Conservation (phyloP, 2,329 filamentous ascomycete genomes). For the Pseudonectria foliicola region DNA sequence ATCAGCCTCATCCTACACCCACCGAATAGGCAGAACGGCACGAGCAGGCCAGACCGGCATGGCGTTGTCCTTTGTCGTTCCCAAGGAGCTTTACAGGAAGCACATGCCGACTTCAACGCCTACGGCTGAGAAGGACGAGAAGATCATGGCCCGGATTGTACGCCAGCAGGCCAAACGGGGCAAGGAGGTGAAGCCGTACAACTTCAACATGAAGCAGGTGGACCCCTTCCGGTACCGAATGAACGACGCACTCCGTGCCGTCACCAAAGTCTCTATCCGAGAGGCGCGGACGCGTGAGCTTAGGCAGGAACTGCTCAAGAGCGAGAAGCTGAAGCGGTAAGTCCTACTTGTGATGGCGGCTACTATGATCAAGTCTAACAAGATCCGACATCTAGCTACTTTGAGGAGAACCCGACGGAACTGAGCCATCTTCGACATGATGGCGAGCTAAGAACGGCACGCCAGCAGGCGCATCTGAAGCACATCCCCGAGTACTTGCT, state of each 20-base stretch:
- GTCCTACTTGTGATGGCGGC: neutral
- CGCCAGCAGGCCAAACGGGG: constrained; percentile 72
- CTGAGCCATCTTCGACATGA: constrained; percentile 84
- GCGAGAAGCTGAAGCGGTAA: constrained; percentile 77
- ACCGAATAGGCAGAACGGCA: constrained; percentile 89
- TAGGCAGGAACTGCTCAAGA: constrained; percentile 82
- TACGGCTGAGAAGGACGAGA: constrained; percentile 75
- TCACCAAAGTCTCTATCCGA: constrained; percentile 82
- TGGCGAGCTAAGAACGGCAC: constrained; percentile 73
- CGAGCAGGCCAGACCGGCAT: constrained; percentile 88
- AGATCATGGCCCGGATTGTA: constrained; percentile 70
- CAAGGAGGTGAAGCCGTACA: constrained; percentile 80
- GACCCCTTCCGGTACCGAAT: constrained; percentile 93
- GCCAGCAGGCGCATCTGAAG: constrained; percentile 82
- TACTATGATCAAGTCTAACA: neutral
- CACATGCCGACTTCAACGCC: constrained; percentile 79
- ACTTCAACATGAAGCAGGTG: constrained; percentile 90
- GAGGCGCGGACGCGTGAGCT: constrained; percentile 86
- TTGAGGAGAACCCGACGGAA: constrained; percentile 93
- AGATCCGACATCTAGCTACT: constrained; percentile 48
- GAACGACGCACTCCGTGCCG: constrained; percentile 82
- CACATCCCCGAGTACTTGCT: constrained; percentile 92
- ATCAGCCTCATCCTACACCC: constrained; percentile 87
- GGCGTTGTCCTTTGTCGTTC: constrained; percentile 91
- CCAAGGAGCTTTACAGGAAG: constrained; percentile 73